phyloP scores from a whole-genome alignment of 2,329 filamentous ascomycete species.

The Fusarium abutilonis region DNA sequence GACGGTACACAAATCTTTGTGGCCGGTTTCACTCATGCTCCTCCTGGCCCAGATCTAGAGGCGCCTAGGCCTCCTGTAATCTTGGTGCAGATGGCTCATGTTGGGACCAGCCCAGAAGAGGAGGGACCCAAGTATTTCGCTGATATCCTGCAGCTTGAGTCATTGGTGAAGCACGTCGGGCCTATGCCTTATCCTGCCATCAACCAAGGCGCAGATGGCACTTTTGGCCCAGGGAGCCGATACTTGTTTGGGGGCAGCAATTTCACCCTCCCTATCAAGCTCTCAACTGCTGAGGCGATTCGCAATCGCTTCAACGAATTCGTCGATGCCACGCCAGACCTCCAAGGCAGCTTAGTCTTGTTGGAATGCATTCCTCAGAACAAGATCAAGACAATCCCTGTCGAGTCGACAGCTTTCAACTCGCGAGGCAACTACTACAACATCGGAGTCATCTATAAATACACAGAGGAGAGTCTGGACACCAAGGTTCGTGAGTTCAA shows the following conservation, averaged over 20 bases:
- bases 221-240: slow-evolving; percentile 51
- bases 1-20: slow-evolving; percentile 39
- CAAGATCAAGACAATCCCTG: slow-evolving; percentile 25
- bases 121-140: slow-evolving; percentile 47
- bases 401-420: slow-evolving; percentile 39
- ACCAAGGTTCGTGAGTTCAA: slow-evolving; percentile 37
- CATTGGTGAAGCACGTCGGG: slow-evolving; percentile 50
- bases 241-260: slow-evolving; percentile 56
- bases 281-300: slow-evolving; percentile 38
- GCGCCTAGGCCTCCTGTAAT: slow-evolving; percentile 31
- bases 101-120: slow-evolving; percentile 33
- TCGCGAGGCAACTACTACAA: slow-evolving; percentile 41
- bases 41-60: slow-evolving; percentile 36
- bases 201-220: slow-evolving; percentile 53
- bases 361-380: slow-evolving; percentile 36
- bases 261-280: slow-evolving; percentile 53
- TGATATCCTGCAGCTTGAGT: slow-evolving; percentile 50
- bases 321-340: slow-evolving; percentile 20
- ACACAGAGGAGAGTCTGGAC: slow-evolving; percentile 30
- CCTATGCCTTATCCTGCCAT: slow-evolving; percentile 55
- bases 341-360: slow-evolving; percentile 29
- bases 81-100: slow-evolving; percentile 31
- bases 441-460: slow-evolving; percentile 34
- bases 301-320: slow-evolving; percentile 31
- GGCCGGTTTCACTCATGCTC: slow-evolving; percentile 27